A percentile compares a stretch with the other conserved stretches of the same genome.
Evolutionary conservation across 345 rosid genomes (phyloP).

Genomic region (Linum trigynum): DNA sequence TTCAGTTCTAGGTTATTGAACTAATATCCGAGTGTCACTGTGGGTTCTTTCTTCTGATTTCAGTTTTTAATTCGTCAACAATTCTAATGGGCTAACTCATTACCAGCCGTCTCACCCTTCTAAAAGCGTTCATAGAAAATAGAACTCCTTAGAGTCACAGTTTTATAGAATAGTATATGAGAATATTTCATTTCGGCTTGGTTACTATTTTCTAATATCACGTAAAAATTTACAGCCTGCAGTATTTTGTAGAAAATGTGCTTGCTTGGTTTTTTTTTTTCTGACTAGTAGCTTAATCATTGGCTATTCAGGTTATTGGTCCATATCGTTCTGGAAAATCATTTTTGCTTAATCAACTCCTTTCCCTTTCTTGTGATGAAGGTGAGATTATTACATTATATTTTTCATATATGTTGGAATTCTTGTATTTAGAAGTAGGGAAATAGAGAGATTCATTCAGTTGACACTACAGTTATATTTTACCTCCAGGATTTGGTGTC

Average conservation of each 20-base stretch:
- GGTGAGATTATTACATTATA: conserved; percentile 35
- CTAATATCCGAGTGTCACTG: not conserved
- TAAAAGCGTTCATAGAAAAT: not conserved
- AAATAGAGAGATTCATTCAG: conserved; percentile 13
- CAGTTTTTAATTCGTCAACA: not conserved
- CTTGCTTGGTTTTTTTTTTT: conserved; percentile 6
- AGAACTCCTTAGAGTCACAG: not conserved
- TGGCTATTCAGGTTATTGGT: conserved; percentile 77
- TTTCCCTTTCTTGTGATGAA: conserved; percentile 94
- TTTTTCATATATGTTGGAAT: not conserved
- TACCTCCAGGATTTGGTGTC: conserved; percentile 81
- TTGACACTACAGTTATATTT: conserved; percentile 4
- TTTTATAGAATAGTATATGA: not conserved
- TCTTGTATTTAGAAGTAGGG: conserved; percentile 5
- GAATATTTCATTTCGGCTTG: not conserved
- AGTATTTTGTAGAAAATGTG: conserved; percentile 2
- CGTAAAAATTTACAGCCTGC: conserved; percentile 2
- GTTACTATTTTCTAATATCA: no score
- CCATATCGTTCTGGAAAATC: conserved; percentile 99
- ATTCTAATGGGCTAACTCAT: not conserved
- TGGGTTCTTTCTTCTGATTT: not conserved
- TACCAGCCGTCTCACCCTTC: not conserved
- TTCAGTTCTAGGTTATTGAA: not conserved
- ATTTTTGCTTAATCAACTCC: conserved; percentile 95
- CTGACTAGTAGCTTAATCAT: conserved; percentile 19